phyloP scores from a whole-genome alignment of 805 yeast species.

The Helenozyma rhizophorensis region DNA sequence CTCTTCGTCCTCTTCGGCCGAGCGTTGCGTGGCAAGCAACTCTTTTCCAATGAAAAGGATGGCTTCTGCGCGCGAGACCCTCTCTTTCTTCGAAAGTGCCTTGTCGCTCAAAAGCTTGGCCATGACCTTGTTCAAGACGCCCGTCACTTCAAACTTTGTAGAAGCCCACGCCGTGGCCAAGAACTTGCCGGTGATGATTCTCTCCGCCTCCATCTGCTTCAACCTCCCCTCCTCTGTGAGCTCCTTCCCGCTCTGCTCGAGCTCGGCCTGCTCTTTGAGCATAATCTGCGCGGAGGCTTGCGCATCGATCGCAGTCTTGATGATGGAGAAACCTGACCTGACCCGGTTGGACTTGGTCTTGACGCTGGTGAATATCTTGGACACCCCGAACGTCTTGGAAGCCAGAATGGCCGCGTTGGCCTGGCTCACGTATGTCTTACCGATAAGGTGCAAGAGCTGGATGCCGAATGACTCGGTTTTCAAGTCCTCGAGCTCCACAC shows the following conservation, averaged over 20 bases:
- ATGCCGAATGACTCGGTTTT: constrained; percentile 95
- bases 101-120: constrained; percentile 51
- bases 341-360: constrained; percentile 82
- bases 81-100: constrained; percentile 51
- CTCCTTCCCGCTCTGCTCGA: constrained; percentile 28
- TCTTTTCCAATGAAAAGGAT: constrained; percentile 66
- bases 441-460: constrained; percentile 79
- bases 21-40: constrained; percentile 63
- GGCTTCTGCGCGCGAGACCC: constrained; percentile 76
- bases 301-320: constrained; percentile 84
- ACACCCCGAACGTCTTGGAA: constrained; percentile 78
- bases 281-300: constrained; percentile 68
- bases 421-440: constrained; percentile 69
- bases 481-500: constrained; percentile 67
- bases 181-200: constrained; percentile 79
- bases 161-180: constrained; percentile 95
- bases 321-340: constrained; percentile 76
- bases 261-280: constrained; percentile 60
- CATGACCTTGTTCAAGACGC: constrained; percentile 75
- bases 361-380: constrained; percentile 75
- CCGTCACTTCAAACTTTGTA: constrained; percentile 82
- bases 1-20: constrained; percentile 89
- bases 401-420: constrained; percentile 72
- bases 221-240: constrained; percentile 29
- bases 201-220: constrained; percentile 66